Evolutionary conservation across 495 filamentous ascomycete species (phyloP), one percentile per base, ranked within the genome.

Genomic region (Coniosporium apollinis): DNA sequence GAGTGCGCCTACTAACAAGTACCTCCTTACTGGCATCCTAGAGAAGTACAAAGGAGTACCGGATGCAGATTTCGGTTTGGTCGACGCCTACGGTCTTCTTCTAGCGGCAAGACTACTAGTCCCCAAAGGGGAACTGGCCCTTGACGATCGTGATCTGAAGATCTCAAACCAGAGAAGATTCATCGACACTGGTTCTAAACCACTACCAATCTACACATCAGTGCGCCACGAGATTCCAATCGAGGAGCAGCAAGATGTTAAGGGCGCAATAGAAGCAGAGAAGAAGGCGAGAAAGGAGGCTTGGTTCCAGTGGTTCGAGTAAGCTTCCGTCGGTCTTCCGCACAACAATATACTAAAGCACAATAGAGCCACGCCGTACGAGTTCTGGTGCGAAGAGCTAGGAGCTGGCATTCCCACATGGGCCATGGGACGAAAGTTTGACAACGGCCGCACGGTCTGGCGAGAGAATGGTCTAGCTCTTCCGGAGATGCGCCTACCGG

Each of bases 291-390:
- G 69, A 44, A 67, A 65, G 34, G 74, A 89, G 50, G 66, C 81
- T 2, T 97, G 85, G 82, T 97, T 97, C 44, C 87, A 97, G 47
- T 97, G 89, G 89, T 96, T 93, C 45, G 89, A 97, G 44, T 59
- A n/a, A n/a, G n/a, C n/a, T n/a, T n/a, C n/a, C n/a, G n/a, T n/a
- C n/a, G n/a, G 44, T 20, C 44, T 35, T 5, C n/a, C n/a, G n/a
- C n/a, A n/a, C n/a, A n/a, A n/a, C n/a, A n/a, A n/a, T n/a, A n/a
- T n/a, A n/a, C n/a, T n/a, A n/a, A n/a, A n/a, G n/a, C n/a, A n/a
- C n/a, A 44, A 43, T 74, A n/a, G n/a, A n/a, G n/a, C 86, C 38
- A 92, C 83, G 0, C 89, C 89, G 0, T 97, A 92, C 45, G 89
- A 97, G 56, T 75, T 97, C 45, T 94, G 84, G 55, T 94, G 83